Base-by-base conservation (phyloP, 306 rosid species). In the Castanospermum australe region DNA sequence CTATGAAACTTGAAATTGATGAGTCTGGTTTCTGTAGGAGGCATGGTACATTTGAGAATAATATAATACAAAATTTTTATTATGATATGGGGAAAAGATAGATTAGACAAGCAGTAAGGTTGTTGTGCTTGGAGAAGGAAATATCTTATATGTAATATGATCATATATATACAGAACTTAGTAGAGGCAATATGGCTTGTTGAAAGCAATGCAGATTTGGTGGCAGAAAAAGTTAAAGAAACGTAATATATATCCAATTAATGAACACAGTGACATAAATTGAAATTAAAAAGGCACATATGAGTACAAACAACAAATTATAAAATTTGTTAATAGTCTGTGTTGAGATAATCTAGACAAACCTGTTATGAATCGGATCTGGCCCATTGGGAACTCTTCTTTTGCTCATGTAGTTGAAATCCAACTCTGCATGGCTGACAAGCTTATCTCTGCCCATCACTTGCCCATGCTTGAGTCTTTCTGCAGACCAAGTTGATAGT, bases 281-380 rank as follows among this genome's bases (percentile, higher is more conserved):
- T 67, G 64, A 74, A 79, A 64, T 22, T 22, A 14, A 24, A 69
- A 70, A 59, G 32, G 4, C 0, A 45, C 8, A 61, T 11, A 64
- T 52, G 21, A 50, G 24, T 24, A 55, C 10, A 38, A 65, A 52
- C 2, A 80, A 14, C 13, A 48, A 38, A 39, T 13, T 21, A 33
- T n/a, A 30, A 15, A 33, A 54, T n/a, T 38, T 80, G n/a, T 33
- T 62, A 60, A 35, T 33, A 4, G 33, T 38, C 25, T 61, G 38
- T 17, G 68, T 61, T 1, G 56, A 60, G 72, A 74, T 1, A 17
- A 76, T 56, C 10, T 5, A 55, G 76, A 68, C 30, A 79, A 79
- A 94, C 99, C 98, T 94, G 94, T 94, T 94, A 71, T 94, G 98
- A 79, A 94, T 94, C 20, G 98, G 97, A 88, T 94, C 97, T 44